Conservation (phyloP, 2,329 filamentous ascomycete species). For the Aspergillus udagawae region DNA sequence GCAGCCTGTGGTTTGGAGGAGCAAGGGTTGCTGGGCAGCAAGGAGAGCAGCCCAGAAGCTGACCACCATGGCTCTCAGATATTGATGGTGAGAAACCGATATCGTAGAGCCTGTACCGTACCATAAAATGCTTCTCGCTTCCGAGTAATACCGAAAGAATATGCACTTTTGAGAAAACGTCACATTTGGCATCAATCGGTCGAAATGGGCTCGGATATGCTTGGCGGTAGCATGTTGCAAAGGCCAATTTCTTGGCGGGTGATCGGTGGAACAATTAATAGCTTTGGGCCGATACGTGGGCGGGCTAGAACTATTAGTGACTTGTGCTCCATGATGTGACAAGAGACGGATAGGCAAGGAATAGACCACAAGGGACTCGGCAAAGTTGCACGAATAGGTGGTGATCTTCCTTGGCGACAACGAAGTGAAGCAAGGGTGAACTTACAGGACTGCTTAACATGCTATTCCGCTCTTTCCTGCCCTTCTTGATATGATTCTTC, state of each 20-base stretch:
- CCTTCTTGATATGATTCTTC: slow-evolving; percentile 99
- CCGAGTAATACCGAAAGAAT: slow-evolving; percentile 1
- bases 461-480: slow-evolving; percentile 86
- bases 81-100: slow-evolving; percentile 7
- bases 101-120: slow-evolving; percentile 7
- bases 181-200: slow-evolving; percentile 6
- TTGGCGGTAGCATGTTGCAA: slow-evolving; percentile 18
- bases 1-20: slow-evolving; percentile 5
- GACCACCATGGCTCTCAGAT: slow-evolving; percentile 9
- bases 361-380: slow-evolving; percentile 17
- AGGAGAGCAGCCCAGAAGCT: slow-evolving; percentile 4
- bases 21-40: slow-evolving; percentile 8
- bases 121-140: slow-evolving; percentile 7
- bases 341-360: slow-evolving; percentile 2
- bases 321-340: neutral
- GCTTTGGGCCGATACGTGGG: slow-evolving; percentile 44
- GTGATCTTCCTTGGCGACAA: slow-evolving; percentile 19
- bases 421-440: slow-evolving; percentile 28
- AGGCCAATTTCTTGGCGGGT: slow-evolving; percentile 18
- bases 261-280: slow-evolving; percentile 29
- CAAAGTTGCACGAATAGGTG: slow-evolving; percentile 17
- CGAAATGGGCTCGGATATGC: slow-evolving; percentile 8
- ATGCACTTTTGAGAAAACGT: slow-evolving; percentile 8
- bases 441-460: slow-evolving; percentile 95
- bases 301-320: slow-evolving; percentile 35